These are phyloP conservation scores for Paraconiothyrium sp. DNA, from an alignment of 2,329 filamentous ascomycete genomes.

Conservation along the genomic window DNA sequence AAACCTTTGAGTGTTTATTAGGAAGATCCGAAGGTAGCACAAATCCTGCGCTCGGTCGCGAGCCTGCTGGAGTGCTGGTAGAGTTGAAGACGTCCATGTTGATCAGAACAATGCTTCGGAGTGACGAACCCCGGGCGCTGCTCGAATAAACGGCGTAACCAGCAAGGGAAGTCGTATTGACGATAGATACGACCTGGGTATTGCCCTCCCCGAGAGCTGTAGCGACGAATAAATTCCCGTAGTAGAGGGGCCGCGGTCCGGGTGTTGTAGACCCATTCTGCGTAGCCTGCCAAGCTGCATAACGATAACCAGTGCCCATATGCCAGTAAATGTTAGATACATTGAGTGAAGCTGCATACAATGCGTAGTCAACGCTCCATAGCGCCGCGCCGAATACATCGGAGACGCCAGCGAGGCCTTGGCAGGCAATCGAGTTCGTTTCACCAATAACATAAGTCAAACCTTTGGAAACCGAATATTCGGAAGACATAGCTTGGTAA, in stretches of 20 bases:
- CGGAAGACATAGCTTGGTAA: not conserved
- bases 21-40: not conserved
- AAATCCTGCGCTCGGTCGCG: not conserved
- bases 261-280: conserved; percentile 30
- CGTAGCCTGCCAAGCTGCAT: conserved; percentile 64
- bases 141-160: not conserved
- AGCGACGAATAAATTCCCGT: not conserved
- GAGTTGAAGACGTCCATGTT: not conserved
- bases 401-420: conserved; percentile 69
- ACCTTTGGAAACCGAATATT: not conserved
- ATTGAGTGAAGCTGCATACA: conserved; percentile 65
- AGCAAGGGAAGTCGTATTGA: not conserved
- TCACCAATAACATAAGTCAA: conserved; percentile 67
- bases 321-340: conserved; percentile 71
- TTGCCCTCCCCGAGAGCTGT: not conserved
- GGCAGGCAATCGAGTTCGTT: conserved; percentile 69
- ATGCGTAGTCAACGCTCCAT: conserved; percentile 71
- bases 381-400: conserved; percentile 72
- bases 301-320: conserved; percentile 70
- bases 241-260: not conserved
- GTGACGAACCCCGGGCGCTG: not conserved
- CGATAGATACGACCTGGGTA: not conserved
- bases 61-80: not conserved
- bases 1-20: not conserved
- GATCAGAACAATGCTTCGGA: not conserved